Conservation (phyloP, 2,329 filamentous ascomycete species). For the Graphiopsis chlorocephala region DNA sequence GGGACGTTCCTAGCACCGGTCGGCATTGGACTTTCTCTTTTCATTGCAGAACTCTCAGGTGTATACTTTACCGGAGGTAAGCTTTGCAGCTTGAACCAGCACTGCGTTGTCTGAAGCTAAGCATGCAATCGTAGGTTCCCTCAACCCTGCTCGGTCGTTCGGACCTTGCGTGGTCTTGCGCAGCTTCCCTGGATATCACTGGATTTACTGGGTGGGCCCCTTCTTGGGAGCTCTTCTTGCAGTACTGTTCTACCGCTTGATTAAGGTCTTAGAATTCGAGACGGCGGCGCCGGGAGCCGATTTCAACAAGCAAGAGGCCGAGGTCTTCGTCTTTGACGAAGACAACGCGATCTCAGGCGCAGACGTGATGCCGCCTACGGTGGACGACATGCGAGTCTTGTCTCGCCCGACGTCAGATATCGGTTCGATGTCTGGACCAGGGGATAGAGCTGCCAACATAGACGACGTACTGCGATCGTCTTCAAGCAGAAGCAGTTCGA, state of each 20-base stretch:
- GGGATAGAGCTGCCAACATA: neutral
- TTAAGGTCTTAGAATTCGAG: constrained; percentile 51
- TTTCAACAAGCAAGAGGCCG: constrained; percentile 43
- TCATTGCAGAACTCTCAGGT: constrained; percentile 46
- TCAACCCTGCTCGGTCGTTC: constrained; percentile 51
- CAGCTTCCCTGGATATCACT: constrained; percentile 46
- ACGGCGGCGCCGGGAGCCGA: constrained; percentile 50
- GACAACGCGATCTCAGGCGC: constrained; percentile 34
- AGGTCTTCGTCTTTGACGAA: constrained; percentile 36
- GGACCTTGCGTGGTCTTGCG: constrained; percentile 46
- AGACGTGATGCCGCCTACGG: constrained; percentile 28
- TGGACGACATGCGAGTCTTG: constrained; percentile 8
- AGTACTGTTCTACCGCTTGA: constrained; percentile 48
- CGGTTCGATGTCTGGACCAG: neutral
- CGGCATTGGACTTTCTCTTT: constrained; percentile 42
- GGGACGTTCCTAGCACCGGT: constrained; percentile 41
- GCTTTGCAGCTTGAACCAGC: neutral
- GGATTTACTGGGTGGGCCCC: constrained; percentile 54
- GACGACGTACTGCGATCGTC: neutral
- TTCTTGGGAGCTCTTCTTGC: constrained; percentile 45
- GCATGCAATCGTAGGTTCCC: constrained; percentile 32
- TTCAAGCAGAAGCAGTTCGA: neutral
- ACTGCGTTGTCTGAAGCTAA: neutral
- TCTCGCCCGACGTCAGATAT: neutral
- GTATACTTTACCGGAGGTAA: constrained; percentile 46